Conservation (phyloP, 2,329 filamentous ascomycete species). For the Paramyrothecium sp. region DNA sequence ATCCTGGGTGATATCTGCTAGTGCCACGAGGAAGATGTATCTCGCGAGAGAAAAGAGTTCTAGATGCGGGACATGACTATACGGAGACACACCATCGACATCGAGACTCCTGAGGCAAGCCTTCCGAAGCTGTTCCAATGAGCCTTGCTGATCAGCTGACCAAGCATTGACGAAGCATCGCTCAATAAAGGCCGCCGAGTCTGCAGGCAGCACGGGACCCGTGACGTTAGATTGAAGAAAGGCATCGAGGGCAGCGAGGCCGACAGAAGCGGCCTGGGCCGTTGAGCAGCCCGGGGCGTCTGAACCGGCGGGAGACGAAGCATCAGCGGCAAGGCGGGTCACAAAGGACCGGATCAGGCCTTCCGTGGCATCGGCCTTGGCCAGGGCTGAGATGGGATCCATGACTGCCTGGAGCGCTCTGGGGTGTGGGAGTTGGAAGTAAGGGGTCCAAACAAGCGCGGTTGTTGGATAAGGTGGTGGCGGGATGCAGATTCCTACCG, state of each 20-base stretch:
- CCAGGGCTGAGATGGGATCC: not conserved
- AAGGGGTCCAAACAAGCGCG: not conserved
- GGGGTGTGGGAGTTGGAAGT: not conserved
- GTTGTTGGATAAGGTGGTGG: no score
- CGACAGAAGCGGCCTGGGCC: conserved; percentile 23
- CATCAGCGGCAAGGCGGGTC: not conserved
- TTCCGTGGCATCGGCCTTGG: not conserved
- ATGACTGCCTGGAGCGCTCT: not conserved
- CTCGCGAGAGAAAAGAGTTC: conserved; percentile 79
- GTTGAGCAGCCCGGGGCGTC: conserved; percentile 2
- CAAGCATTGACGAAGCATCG: conserved; percentile 39
- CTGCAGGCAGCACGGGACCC: conserved; percentile 66
- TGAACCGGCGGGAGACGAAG: conserved; percentile 1
- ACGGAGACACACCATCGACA: conserved; percentile 83
- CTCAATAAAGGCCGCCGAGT: conserved; percentile 24
- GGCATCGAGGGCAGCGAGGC: conserved; percentile 55
- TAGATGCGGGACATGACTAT: conserved; percentile 78
- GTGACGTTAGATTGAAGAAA: conserved; percentile 89
- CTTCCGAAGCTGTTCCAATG: conserved; percentile 44
- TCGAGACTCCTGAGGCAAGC: conserved; percentile 67
- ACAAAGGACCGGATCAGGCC: not conserved
- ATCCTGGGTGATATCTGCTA: conserved; percentile 17
- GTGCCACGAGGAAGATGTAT: conserved; percentile 38
- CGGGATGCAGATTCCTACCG: no score
- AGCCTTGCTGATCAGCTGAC: conserved; percentile 4